Evolutionary conservation across 2,329 filamentous ascomycete genomes (phyloP).

Genomic region (Claviceps pusilla): DNA sequence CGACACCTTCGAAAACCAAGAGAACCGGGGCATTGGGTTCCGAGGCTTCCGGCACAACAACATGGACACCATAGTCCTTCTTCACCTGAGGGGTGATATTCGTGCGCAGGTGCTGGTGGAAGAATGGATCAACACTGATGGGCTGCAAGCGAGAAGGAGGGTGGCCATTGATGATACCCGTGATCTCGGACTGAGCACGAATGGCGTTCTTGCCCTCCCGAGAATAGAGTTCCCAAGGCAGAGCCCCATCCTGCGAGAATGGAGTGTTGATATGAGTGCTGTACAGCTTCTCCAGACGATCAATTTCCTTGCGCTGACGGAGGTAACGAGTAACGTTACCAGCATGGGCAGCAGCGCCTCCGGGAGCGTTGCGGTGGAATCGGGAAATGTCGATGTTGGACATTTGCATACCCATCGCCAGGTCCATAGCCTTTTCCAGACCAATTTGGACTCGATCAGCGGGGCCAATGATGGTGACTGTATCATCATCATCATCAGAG

Average conservation of each 20-base stretch:
- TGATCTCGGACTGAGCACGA: conserved; percentile 60
- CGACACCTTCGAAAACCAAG: conserved; percentile 59
- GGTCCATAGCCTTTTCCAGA: conserved; percentile 70
- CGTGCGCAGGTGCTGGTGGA: conserved; percentile 55
- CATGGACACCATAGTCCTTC: conserved; percentile 54
- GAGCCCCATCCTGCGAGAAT: conserved; percentile 49
- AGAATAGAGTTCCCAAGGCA: conserved; percentile 79
- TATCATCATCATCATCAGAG: conserved; percentile 61
- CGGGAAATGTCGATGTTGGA: conserved; percentile 68
- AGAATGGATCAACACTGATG: conserved; percentile 61
- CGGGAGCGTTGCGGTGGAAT: conserved; percentile 59
- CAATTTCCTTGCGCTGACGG: conserved; percentile 64
- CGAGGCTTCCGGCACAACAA: conserved; percentile 52
- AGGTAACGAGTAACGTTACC: conserved; percentile 80
- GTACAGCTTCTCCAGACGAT: conserved; percentile 65
- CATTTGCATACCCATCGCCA: conserved; percentile 76
- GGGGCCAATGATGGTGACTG: conserved; percentile 72
- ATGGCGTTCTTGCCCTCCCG: conserved; percentile 71
- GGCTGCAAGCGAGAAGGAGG: conserved; percentile 57
- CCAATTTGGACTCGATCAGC: conserved; percentile 57
- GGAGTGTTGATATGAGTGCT: conserved; percentile 80
- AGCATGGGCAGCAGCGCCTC: conserved; percentile 63
- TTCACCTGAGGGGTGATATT: conserved; percentile 49
- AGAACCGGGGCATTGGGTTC: conserved; percentile 49
- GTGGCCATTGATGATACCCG: conserved; percentile 56